Evolutionary conservation across 345 rosid genomes (phyloP).

Genomic region (Gossypium herbaceum): DNA sequence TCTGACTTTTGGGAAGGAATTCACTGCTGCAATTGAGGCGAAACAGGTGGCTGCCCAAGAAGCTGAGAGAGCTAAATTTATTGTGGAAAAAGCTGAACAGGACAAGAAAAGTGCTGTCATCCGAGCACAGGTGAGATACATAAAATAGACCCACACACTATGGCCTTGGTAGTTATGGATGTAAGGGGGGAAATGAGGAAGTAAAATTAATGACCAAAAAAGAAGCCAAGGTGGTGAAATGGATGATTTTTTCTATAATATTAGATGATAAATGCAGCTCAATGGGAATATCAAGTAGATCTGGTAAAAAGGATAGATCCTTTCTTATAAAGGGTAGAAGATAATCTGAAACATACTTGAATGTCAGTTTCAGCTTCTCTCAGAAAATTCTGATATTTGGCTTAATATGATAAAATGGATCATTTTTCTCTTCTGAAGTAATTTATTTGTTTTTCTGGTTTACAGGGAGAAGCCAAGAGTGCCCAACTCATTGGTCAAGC

Average conservation of each 20-base stretch:
- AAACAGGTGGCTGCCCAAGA: constrained; percentile 97
- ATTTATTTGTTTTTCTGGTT: constrained; percentile 5
- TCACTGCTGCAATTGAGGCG: constrained; percentile 91
- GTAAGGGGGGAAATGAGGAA: not conserved
- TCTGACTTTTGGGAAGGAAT: constrained; percentile 89
- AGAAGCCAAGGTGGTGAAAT: not conserved
- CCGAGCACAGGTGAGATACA: constrained; percentile 67
- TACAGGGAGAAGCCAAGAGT: constrained; percentile 89
- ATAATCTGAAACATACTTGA: not conserved
- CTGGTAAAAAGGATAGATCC: not conserved
- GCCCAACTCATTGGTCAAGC: constrained; percentile 93
- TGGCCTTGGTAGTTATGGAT: not conserved
- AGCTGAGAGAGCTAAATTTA: constrained; percentile 88
- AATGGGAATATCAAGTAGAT: not conserved
- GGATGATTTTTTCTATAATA: not conserved
- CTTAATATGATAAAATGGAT: not conserved
- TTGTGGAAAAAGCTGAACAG: constrained; percentile 93
- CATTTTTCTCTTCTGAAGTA: not conserved
- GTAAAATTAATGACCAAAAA: not conserved
- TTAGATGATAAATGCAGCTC: not conserved
- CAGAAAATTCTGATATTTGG: not conserved
- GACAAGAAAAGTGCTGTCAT: constrained; percentile 90
- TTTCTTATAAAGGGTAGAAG: not conserved
- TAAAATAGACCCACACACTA: not conserved
- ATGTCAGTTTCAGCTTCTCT: not conserved